These are phyloP conservation scores for Pseudogymnoascus sp. DNA, from an alignment of 2,329 filamentous ascomycete genomes.

Conservation along the genomic window DNA sequence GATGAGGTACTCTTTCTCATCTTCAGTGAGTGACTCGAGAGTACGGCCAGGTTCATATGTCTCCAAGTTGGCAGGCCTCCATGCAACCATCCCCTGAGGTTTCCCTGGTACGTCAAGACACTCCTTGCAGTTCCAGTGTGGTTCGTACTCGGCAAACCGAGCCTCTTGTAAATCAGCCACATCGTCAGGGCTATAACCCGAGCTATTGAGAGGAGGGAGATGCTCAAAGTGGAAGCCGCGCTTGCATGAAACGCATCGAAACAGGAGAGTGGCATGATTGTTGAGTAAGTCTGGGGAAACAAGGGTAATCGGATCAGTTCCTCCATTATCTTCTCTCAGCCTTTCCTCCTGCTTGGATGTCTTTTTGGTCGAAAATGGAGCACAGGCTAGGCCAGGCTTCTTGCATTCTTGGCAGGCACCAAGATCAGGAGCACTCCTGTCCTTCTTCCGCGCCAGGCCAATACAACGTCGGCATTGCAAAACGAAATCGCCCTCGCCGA, in stretches of 20 bases:
- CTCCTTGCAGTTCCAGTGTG: constrained; percentile 74
- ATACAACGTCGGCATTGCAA: constrained; percentile 87
- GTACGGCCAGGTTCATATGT: constrained; percentile 47
- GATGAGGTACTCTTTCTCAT: constrained; percentile 84
- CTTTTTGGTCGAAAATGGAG: constrained; percentile 65
- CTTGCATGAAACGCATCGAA: constrained; percentile 72
- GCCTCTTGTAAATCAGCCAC: constrained; percentile 49
- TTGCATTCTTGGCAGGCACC: constrained; percentile 68
- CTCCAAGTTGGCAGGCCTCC: constrained; percentile 64
- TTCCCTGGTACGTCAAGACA: constrained; percentile 62
- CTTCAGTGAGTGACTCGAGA: constrained; percentile 56
- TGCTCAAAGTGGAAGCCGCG: constrained; percentile 82
- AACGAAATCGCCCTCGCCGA: constrained; percentile 70
- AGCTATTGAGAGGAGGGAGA: constrained; percentile 46
- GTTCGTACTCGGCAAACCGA: constrained; percentile 65
- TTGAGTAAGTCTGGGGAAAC: constrained; percentile 63
- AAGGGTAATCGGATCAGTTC: constrained; percentile 66
- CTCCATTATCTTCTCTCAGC: constrained; percentile 69
- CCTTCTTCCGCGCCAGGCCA: constrained; percentile 60
- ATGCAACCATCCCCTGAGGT: constrained; percentile 75
- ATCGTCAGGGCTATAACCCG: constrained; percentile 33
- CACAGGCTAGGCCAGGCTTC: constrained; percentile 60
- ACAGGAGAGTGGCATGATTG: constrained; percentile 69
- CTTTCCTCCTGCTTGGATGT: constrained; percentile 78
- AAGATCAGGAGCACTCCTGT: constrained; percentile 61